These are phyloP conservation scores for Elongisporangium anandrum DNA, from an alignment of 352 stramenopile genomes.

Conservation along the genomic window DNA sequence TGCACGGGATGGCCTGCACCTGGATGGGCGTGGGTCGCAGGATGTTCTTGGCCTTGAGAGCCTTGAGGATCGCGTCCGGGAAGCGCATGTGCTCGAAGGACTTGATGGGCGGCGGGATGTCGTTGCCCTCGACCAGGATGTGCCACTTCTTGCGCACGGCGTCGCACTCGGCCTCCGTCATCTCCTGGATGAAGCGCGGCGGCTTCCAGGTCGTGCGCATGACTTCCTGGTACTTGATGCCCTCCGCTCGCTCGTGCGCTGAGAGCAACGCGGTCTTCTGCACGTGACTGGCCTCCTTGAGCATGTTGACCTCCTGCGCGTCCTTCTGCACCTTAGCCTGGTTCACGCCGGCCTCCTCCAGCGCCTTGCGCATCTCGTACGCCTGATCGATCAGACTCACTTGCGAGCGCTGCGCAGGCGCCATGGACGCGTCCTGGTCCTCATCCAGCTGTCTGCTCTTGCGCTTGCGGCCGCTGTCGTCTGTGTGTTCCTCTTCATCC, in stretches of 20 bases:
- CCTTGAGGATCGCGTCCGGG: conserved; percentile 88
- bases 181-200: conserved; percentile 78
- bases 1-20: conserved; percentile 97
- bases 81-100: conserved; percentile 98
- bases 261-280: conserved; percentile 95
- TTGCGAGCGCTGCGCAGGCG: conserved; percentile 36
- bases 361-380: conserved; percentile 77
- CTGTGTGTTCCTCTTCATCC: conserved; percentile 6
- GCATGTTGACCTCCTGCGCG: conserved; percentile 89
- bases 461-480: conserved; percentile 3
- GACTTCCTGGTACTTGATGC: conserved; percentile 88
- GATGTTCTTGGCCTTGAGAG: conserved; percentile 95
- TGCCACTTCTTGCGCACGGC: conserved; percentile 97
- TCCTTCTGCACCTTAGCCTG: conserved; percentile 77
- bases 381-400: conserved; percentile 80
- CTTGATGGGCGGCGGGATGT: conserved; percentile 95
- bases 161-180: conserved; percentile 87
- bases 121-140: conserved; percentile 95
- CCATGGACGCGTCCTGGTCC: conserved; percentile 9
- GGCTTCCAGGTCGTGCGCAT: conserved; percentile 92
- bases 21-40: conserved; percentile 97
- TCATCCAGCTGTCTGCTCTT: conserved; percentile 1
- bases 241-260: conserved; percentile 89
- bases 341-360: conserved; percentile 77
- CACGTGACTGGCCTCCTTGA: conserved; percentile 94